Evolutionary conservation across 768 basidiomycete genomes (phyloP).

Genomic region (Leccinum barrowsii): DNA sequence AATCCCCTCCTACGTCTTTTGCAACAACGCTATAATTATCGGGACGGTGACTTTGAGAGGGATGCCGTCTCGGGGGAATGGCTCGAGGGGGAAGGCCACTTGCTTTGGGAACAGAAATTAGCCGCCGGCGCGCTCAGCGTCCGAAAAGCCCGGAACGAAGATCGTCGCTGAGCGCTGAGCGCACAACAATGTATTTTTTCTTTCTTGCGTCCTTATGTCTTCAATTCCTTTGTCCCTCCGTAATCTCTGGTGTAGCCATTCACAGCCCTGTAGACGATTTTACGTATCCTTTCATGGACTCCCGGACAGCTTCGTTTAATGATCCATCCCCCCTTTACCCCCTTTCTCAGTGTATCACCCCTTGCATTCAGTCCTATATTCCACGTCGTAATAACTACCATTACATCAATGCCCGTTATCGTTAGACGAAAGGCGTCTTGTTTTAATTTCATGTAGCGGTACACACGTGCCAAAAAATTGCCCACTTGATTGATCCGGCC

Average conservation of each 20-base stretch:
- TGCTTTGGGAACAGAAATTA: slow-evolving; percentile 59
- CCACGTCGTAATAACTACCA: slow-evolving; percentile 24
- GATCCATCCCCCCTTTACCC: slow-evolving; percentile 2
- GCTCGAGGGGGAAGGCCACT: slow-evolving; percentile 62
- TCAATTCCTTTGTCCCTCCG: neutral
- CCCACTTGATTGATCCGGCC: slow-evolving; percentile 18
- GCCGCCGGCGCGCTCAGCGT: slow-evolving; percentile 35
- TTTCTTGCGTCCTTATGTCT: neutral
- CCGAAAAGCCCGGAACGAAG: slow-evolving; percentile 36
- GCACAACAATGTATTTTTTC: neutral
- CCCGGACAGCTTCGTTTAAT: slow-evolving; percentile 18
- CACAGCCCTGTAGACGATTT: slow-evolving; percentile 14
- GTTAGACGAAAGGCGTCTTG: slow-evolving; percentile 10
- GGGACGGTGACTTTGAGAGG: slow-evolving; percentile 83
- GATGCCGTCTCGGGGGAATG: slow-evolving; percentile 62
- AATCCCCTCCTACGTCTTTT: slow-evolving; percentile 75
- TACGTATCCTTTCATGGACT: slow-evolving; percentile 24
- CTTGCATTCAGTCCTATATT: slow-evolving; percentile 17
- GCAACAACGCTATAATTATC: slow-evolving; percentile 70
- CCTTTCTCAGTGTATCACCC: slow-evolving; percentile 17
- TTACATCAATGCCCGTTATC: slow-evolving; percentile 15
- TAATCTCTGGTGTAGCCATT: slow-evolving; percentile 13
- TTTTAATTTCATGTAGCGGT: slow-evolving; percentile 14
- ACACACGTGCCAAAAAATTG: slow-evolving; percentile 11
- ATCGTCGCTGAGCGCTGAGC: slow-evolving; percentile 34